Evolutionary conservation across 176 grass and related monocot species (phyloP), one percentile per base, ranked within the genome.

Genomic region (Saccharum spontaneum): DNA sequence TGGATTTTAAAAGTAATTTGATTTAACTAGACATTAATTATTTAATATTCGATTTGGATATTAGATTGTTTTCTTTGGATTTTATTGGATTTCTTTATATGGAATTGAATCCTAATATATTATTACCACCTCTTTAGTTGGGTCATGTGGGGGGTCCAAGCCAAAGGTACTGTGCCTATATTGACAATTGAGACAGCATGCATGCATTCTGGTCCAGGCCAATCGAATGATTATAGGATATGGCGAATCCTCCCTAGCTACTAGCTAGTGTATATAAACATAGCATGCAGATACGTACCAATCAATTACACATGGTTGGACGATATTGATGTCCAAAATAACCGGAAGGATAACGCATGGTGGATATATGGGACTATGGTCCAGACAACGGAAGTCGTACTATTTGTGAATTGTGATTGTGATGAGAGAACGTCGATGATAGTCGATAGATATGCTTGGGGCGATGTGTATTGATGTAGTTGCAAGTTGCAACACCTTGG

Each of bases 311-410:
- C 77, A 23, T 73, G 39, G 77, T 80, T 86, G 84, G 28, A 59
- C 73, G 77, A 86, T 50, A 41, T 10, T 7, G 77, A 81, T 54
- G 69, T 80, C 68, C 69, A 67, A 80, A 86, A 80, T 73, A 80
- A 49, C 41, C 18, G 77, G 82, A 74, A 74, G 26, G 38, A 79
- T 60, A 70, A 44, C 34, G 37, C 37, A 38, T 38, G 33, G 48
- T 43, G 69, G 37, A 30, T 26, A 54, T 28, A 54, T 18, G 69
- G 20, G 15, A 28, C 23, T 78, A 10, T 64, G 82, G 71, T 75
- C 82, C 82, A 64, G 8, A 34, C 6, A 30, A 52, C 74, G 16
- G 5, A 46, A 71, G 38, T 79, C 44, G 8, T 41, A 36, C 54
- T 57, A 57, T 52, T 52, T 52, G 49, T 41, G 40, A 41, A 41